Conservation (phyloP, 176 grass and related monocot genomes). For the Oryza glaberrima region DNA sequence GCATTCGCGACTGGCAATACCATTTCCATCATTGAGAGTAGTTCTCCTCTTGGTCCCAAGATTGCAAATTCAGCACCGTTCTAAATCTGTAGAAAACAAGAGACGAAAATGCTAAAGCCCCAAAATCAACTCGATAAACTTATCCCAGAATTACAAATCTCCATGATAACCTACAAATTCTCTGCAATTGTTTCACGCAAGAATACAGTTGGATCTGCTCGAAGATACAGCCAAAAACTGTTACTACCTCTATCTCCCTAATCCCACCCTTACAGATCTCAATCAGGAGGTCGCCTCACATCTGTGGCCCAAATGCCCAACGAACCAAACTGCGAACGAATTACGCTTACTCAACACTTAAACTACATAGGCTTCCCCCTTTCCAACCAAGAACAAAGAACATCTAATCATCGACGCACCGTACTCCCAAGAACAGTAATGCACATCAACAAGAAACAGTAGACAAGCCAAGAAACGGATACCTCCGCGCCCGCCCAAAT, state of each 20-base stretch:
- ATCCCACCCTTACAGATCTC: not conserved
- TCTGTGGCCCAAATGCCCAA: not conserved
- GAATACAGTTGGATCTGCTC: not conserved
- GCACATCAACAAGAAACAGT: not conserved
- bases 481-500: not conserved
- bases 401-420: not conserved
- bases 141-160: not conserved
- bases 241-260: not conserved
- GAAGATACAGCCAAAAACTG: not conserved
- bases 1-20: constrained; percentile 38
- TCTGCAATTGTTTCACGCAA: not conserved
- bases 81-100: constrained; percentile 19
- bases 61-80: not conserved
- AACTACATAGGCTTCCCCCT: not conserved
- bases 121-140: not conserved
- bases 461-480: not conserved
- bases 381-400: not conserved
- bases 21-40: constrained; percentile 10
- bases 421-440: not conserved
- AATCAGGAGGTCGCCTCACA: not conserved
- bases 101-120: not conserved
- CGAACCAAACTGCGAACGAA: not conserved
- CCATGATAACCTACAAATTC: not conserved
- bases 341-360: not conserved
- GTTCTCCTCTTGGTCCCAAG: not conserved